Conservation (phyloP, 495 filamentous ascomycete species). For the Penicillium coprophilum region DNA sequence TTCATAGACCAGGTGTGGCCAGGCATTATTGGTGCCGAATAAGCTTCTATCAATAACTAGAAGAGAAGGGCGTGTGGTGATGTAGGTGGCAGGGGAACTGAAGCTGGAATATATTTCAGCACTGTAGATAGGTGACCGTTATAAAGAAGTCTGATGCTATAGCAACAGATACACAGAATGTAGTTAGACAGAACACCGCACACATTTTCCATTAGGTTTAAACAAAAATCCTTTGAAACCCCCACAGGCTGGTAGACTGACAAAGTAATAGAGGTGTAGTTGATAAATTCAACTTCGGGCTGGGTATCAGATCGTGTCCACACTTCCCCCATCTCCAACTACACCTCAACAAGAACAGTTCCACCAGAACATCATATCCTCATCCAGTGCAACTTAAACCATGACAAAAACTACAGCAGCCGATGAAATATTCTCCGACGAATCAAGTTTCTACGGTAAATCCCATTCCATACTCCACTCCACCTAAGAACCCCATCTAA, state of each 20-base stretch:
- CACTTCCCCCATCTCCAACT: not conserved
- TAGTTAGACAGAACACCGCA: not conserved
- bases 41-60: not conserved
- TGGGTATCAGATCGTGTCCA: not conserved
- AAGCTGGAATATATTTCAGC: not conserved
- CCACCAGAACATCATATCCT: not conserved
- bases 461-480: not conserved
- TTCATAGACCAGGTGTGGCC: slow-evolving; percentile 53
- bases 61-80: not conserved
- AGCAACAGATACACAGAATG: not conserved
- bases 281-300: not conserved
- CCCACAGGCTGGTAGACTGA: not conserved
- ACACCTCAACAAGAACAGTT: not conserved
- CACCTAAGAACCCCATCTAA: slow-evolving; percentile 14
- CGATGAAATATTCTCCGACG: slow-evolving; percentile 53
- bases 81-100: not conserved
- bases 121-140: not conserved
- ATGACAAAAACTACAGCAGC: slow-evolving; percentile 10
- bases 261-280: not conserved
- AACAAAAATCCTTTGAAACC: not conserved
- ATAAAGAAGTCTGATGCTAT: not conserved
- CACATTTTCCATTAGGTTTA: not conserved
- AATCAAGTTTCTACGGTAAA: slow-evolving; percentile 73
- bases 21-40: slow-evolving; percentile 4
- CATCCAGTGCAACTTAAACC: not conserved